Evolutionary conservation across 176 grass and related monocot genomes (phyloP), one percentile per base, ranked within the genome.

Genomic region (Paspalum notatum): DNA sequence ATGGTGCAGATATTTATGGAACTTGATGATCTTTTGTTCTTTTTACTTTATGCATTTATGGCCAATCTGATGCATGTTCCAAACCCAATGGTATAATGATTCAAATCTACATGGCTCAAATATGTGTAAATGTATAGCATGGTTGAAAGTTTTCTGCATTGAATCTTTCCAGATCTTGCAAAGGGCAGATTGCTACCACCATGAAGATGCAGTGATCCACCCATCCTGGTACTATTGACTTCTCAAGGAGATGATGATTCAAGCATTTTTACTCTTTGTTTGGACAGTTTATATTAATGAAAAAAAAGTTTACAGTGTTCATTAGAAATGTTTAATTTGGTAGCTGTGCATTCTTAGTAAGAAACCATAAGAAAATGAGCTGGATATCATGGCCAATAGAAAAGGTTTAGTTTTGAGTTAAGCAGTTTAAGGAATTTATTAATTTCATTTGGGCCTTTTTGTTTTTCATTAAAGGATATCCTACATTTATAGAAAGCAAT

Each of bases 111-210:
- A 58, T 42, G 13, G 42, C 17, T 15, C 38, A 56, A 42, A 60
- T 75, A 45, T 75, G 22, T 75, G 12, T 26, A 26, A 76, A 43
- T 61, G 12, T 26, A 74, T 67, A 11, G 15, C 72, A 74, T 57
- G 71, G 38, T 12, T 74, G 52, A 42, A 57, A 74, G 6, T 39
- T 42, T 57, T 74, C 1, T 74, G 9, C 40, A 15, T 75, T 60
- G 72, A 26, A 49, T 77, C 22, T 46, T 63, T 77, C 49, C 58
- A 77, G 75, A 63, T 77, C 58, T 77, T 63, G 44, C 43, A 8
- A 77, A 32, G 22, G 57, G 56, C 1, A 76, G 74, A 48, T 77
- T 77, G 43, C 27, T 12, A 48, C 26, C 43, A 20, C 22, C 75
- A 18, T 77, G 14, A 77, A 77, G 43, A 77, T 48, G 43, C 57